Evolutionary conservation across 805 yeast species (phyloP).

Genomic region (Candida loeiensis): DNA sequence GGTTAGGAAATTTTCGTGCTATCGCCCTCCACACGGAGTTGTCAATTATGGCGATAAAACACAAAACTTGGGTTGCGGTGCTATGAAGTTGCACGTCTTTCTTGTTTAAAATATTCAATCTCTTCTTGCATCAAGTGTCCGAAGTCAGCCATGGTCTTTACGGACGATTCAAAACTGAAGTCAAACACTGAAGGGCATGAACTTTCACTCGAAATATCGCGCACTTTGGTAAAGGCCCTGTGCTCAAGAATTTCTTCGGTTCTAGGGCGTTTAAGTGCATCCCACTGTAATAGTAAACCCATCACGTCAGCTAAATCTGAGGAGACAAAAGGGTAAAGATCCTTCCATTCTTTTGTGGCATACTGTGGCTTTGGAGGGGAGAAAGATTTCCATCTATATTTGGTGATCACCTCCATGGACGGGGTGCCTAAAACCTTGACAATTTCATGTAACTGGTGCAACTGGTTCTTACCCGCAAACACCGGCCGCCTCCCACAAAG

Average conservation of each 20-base stretch:
- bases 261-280: conserved; percentile 46
- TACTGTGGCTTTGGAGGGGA: conserved; percentile 43
- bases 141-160: conserved; percentile 16
- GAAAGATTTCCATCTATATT: conserved; percentile 26
- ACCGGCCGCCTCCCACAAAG: conserved; percentile 76
- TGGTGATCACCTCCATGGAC: conserved; percentile 38
- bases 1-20: neutral
- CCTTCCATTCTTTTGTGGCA: conserved; percentile 39
- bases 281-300: conserved; percentile 60
- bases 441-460: conserved; percentile 69
- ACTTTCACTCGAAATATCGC: conserved; percentile 58
- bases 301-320: conserved; percentile 50
- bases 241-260: conserved; percentile 59
- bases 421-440: conserved; percentile 73
- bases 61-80: too few species aligned
- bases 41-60: neutral
- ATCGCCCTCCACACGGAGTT: neutral
- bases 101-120: conserved; percentile 19
- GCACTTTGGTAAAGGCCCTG: conserved; percentile 49
- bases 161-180: conserved; percentile 57
- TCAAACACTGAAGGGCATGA: conserved; percentile 50
- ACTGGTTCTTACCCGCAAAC: conserved; percentile 70
- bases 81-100: neutral
- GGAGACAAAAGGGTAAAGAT: conserved; percentile 62
- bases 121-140: conserved; percentile 18